phyloP scores from a whole-genome alignment of 1,139 yeast genomes.

The Saccharomycopsis hybrid region DNA sequence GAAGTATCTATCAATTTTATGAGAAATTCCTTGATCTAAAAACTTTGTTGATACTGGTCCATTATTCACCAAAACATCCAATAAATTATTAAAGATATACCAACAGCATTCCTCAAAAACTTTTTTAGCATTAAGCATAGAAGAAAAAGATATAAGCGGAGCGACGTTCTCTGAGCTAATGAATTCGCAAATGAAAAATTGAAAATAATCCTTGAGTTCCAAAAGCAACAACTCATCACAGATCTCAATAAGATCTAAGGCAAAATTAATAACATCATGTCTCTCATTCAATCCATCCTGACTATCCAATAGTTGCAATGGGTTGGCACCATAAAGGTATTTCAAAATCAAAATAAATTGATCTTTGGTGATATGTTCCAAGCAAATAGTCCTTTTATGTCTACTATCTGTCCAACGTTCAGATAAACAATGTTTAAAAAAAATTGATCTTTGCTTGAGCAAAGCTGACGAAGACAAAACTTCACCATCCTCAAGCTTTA shows the following conservation, averaged over 20 bases:
- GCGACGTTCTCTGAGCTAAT: slow-evolving; percentile 58
- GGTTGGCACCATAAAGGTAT: slow-evolving; percentile 53
- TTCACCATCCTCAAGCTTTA: slow-evolving; percentile 24
- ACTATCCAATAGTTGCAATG: slow-evolving; percentile 38
- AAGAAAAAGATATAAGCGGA: slow-evolving; percentile 49
- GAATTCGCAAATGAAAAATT: slow-evolving; percentile 53
- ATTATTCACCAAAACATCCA: slow-evolving; percentile 40
- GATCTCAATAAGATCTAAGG: slow-evolving; percentile 54
- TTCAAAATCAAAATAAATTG: slow-evolving; percentile 48
- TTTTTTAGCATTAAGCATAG: slow-evolving; percentile 44
- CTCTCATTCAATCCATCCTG: slow-evolving; percentile 27
- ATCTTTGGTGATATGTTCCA: slow-evolving; percentile 37
- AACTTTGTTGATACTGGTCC: not conserved
- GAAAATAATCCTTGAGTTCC: slow-evolving; percentile 55
- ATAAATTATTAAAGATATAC: slow-evolving; percentile 64
- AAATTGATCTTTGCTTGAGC: slow-evolving; percentile 51
- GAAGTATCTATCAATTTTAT: slow-evolving; percentile 15
- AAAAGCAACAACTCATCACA: slow-evolving; percentile 61
- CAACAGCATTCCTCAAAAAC: slow-evolving; percentile 57
- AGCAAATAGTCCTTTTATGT: slow-evolving; percentile 30
- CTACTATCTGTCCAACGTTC: slow-evolving; percentile 1
- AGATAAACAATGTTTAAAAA: slow-evolving; percentile 38
- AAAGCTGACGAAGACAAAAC: slow-evolving; percentile 38
- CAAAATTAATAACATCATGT: slow-evolving; percentile 44
- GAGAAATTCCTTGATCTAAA: slow-evolving; percentile 6